Conservation (phyloP, 805 yeast species). For the Lipomyces chichibuensis region DNA sequence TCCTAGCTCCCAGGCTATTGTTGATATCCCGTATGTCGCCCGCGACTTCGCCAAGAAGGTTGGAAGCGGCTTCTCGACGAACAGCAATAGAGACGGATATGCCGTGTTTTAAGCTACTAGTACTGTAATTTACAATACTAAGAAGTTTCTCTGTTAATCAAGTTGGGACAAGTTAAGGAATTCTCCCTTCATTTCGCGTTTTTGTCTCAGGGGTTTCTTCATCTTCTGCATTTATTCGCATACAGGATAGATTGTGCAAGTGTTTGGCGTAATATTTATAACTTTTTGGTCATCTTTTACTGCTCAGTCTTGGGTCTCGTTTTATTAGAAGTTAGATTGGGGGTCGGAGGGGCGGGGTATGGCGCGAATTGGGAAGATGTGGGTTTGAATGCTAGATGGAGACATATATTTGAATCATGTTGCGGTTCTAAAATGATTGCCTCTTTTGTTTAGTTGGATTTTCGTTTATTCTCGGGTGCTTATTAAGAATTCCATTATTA, state of each 20-base stretch:
- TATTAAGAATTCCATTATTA: neutral
- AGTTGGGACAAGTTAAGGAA: neutral
- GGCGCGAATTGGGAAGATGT: neutral
- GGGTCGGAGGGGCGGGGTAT: too few species aligned
- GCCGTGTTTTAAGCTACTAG: conserved; percentile 71
- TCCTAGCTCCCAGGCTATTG: conserved; percentile 52
- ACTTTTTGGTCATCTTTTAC: neutral
- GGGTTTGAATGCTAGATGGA: neutral
- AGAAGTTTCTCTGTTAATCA: neutral
- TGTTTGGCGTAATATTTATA: neutral
- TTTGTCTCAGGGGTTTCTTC: neutral
- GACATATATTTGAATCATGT: too few species aligned
- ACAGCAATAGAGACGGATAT: conserved; percentile 78
- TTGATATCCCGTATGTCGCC: conserved; percentile 56
- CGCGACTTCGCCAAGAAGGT: conserved; percentile 57
- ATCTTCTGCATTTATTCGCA: neutral
- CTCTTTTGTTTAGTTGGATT: too few species aligned
- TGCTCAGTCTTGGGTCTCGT: neutral
- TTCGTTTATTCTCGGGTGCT: too few species aligned
- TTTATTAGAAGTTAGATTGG: neutral
- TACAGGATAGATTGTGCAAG: neutral
- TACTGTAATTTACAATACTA: neutral
- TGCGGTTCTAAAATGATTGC: too few species aligned
- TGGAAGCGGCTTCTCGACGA: conserved; percentile 62
- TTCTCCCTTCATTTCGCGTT: neutral